Evolutionary conservation across 2,329 filamentous ascomycete species (phyloP), one percentile per base, ranked within the genome.

Genomic region (Juglanconis juglandina): DNA sequence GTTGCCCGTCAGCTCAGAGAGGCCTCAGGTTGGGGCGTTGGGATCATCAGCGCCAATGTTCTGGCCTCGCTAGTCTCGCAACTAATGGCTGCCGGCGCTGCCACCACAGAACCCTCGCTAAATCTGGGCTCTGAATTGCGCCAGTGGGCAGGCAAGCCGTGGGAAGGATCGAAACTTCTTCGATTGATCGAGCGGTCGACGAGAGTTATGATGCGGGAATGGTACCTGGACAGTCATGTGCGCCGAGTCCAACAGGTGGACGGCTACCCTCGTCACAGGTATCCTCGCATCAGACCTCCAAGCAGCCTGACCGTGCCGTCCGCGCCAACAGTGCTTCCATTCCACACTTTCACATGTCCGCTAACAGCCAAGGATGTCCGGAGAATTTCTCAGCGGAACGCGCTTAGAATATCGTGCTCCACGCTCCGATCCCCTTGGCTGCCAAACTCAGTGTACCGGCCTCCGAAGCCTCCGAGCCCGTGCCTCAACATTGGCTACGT

Each of bases 301-400:
- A 74, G 81, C 3, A 83, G 82, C 47, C 79, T 99, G 37, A 84
- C 89, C 1, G 83, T 96, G 9, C 95, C 95, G 4, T 87, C 90
- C 35, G 94, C 95, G 5, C 95, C 95, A 2, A 99, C 95, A 0
- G 93, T 99, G 1, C 81, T 99, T 1, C 95, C 95, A 0, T 99
- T 99, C 70, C 95, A 99, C 73, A 98, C 95, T 0, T 99, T 99
- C 70, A 99, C 95, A 1, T 96, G 91, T 65, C 95, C 95, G 0
- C 80, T 99, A 65, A 92, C 91, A 6, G 92, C 95, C 4, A 92
- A 90, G 71, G 91, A 97, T 66, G 92, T 99, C 62, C 89, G 95
- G 14, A 85, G 90, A 70, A 99, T 99, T 65, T 98, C 95, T 8
- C 94, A 98, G 72, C 86, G 95, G 32, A 99, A 99, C 70, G 95